Percentiles rank a stretch among this genome's conserved stretches.
Evolutionary conservation across 2,329 filamentous ascomycete genomes (phyloP).

Genomic region (Calonectria ilicicola): DNA sequence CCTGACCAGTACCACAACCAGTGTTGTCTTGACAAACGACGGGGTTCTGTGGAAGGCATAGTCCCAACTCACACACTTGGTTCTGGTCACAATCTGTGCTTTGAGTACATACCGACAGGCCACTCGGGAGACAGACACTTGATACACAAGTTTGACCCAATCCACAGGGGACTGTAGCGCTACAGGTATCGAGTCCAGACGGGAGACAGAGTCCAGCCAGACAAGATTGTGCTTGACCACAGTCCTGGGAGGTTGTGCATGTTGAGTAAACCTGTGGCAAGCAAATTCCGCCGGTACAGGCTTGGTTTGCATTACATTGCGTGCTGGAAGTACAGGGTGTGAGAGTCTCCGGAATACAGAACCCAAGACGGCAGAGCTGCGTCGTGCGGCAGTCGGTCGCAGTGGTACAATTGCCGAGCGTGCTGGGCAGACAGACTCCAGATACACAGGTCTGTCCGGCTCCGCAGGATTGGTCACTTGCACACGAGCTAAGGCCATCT

Average conservation of each 20-base stretch:
- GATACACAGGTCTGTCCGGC: not conserved
- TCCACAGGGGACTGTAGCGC: not conserved
- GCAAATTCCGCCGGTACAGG: conserved; percentile 12
- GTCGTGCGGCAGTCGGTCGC: not conserved
- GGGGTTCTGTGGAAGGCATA: not conserved
- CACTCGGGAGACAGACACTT: conserved; percentile 7
- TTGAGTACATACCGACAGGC: not conserved
- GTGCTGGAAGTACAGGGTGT: not conserved
- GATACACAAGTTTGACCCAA: not conserved
- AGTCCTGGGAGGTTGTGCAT: conserved; percentile 6
- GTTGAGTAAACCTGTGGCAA: not conserved
- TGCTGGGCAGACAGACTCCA: not conserved
- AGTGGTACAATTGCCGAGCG: not conserved
- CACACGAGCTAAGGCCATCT: not conserved
- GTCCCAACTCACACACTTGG: conserved; percentile 11
- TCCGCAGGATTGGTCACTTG: not conserved
- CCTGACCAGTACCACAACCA: not conserved
- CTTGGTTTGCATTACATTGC: not conserved
- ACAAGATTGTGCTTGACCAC: conserved; percentile 12
- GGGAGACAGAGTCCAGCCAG: conserved; percentile 12
- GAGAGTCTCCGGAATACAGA: conserved; percentile 14
- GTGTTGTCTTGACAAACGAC: not conserved
- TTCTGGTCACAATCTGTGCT: not conserved
- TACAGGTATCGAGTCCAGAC: conserved; percentile 1
- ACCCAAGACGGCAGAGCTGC: conserved; percentile 8